These are phyloP conservation scores for Oryza brachyantha DNA, from an alignment of 176 grass and related monocot genomes.

Conservation along the genomic window DNA sequence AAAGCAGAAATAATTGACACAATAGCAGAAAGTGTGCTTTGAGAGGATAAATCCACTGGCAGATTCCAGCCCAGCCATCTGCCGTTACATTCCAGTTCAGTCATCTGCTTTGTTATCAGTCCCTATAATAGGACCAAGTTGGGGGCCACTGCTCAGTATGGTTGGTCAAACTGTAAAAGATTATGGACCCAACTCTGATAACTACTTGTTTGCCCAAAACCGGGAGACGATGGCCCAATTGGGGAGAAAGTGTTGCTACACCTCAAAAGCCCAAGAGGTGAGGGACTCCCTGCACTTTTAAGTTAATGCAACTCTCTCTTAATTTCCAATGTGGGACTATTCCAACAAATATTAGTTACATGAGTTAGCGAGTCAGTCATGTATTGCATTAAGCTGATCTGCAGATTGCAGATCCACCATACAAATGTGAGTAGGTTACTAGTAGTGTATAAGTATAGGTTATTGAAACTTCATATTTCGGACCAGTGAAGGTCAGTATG, in stretches of 20 bases:
- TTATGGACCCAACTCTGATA: too few species aligned
- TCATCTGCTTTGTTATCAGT: background rate
- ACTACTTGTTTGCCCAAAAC: too few species aligned
- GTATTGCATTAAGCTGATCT: background rate
- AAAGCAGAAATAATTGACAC: background rate
- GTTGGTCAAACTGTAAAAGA: too few species aligned
- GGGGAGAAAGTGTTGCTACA: too few species aligned
- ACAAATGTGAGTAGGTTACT: background rate
- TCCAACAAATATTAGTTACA: background rate
- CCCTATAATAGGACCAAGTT: background rate
- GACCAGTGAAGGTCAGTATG: background rate
- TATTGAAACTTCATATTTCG: background rate
- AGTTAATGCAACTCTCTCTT: too few species aligned
- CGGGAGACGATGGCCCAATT: too few species aligned
- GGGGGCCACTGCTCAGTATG: background rate
- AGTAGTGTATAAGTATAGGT: background rate
- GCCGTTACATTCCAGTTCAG: too few species aligned
- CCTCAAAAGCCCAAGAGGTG: too few species aligned
- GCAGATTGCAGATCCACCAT: background rate
- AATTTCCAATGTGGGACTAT: too few species aligned
- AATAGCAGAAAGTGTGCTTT: background rate
- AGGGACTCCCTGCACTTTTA: too few species aligned
- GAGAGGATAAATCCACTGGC: background rate
- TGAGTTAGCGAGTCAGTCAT: background rate
- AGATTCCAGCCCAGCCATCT: background rate